Conservation (phyloP, 371 early-diverging fungal species). For the Mortierella sp. region DNA sequence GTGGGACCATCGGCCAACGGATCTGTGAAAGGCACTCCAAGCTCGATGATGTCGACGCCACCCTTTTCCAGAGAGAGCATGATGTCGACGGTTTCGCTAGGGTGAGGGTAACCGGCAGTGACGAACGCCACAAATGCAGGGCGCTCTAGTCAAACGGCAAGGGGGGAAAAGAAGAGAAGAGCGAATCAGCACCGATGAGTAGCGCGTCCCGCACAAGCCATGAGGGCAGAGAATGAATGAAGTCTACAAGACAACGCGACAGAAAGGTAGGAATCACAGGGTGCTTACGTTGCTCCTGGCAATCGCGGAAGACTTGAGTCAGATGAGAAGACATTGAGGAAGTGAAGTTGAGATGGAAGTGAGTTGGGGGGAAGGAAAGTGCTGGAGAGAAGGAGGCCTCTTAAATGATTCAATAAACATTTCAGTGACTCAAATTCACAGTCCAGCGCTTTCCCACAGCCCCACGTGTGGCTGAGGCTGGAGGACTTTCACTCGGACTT, state of each 20-base stretch:
- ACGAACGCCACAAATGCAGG: constrained; percentile 94
- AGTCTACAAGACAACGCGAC: not conserved
- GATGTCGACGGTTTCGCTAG: constrained; percentile 80
- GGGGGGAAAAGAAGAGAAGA: constrained; percentile 3
- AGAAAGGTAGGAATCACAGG: not conserved
- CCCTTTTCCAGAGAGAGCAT: constrained; percentile 89
- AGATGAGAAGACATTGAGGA: constrained; percentile 51
- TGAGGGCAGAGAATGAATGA: not conserved
- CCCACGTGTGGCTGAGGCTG: constrained; percentile 16
- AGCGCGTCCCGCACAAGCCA: no score
- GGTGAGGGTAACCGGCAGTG: constrained; percentile 92
- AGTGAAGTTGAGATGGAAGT: not conserved
- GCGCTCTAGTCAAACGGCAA: constrained; percentile 60
- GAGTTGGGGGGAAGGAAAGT: constrained; percentile 1
- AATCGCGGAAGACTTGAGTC: constrained; percentile 50
- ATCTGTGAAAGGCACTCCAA: constrained; percentile 98
- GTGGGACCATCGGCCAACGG: constrained; percentile 97
- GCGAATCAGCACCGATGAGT: no score
- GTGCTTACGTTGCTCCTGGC: constrained; percentile 52
- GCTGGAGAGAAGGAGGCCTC: constrained; percentile 2
- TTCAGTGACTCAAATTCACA: not conserved
- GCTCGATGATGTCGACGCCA: constrained; percentile 96
- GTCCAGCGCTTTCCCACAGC: constrained; percentile 10
- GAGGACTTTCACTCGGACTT: no score
- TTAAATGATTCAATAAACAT: not conserved